Conservation (phyloP, 148 eudicot species). For the Limonium bicolor region DNA sequence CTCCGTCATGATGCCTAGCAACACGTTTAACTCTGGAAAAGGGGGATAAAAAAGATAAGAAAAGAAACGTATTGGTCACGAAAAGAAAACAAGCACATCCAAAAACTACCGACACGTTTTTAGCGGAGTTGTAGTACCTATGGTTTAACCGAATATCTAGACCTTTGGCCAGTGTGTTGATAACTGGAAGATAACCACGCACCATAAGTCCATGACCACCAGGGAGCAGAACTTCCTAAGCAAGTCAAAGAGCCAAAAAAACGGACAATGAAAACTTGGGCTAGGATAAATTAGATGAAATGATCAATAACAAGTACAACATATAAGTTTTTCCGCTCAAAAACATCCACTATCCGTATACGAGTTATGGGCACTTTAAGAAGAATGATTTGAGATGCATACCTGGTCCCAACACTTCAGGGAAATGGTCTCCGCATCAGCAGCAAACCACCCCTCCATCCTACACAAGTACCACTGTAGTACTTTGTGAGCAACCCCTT, state of each 20-base stretch:
- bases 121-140: neutral
- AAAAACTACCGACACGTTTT: neutral
- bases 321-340: no score
- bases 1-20: conserved; percentile 56
- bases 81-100: no score
- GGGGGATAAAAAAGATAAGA: neutral
- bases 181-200: conserved; percentile 84
- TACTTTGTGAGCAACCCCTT: conserved; percentile 86
- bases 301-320: no score
- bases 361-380: no score
- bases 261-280: no score
- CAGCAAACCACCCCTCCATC: conserved; percentile 99
- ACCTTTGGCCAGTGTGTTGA: conserved; percentile 80
- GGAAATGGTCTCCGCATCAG: conserved; percentile 96
- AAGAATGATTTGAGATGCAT: no score
- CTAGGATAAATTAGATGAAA: no score
- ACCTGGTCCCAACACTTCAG: conserved; percentile 90
- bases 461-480: conserved; percentile 99
- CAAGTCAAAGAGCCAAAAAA: no score
- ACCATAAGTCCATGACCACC: conserved; percentile 99
- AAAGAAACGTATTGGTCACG: neutral
- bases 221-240: conserved; percentile 94
- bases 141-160: conserved; percentile 9
- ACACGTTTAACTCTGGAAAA: conserved; percentile 52
- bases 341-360: no score